Base-by-base conservation (phyloP, 1,284 basidiomycete genomes). In the Ceraceosorus guamensis region DNA sequence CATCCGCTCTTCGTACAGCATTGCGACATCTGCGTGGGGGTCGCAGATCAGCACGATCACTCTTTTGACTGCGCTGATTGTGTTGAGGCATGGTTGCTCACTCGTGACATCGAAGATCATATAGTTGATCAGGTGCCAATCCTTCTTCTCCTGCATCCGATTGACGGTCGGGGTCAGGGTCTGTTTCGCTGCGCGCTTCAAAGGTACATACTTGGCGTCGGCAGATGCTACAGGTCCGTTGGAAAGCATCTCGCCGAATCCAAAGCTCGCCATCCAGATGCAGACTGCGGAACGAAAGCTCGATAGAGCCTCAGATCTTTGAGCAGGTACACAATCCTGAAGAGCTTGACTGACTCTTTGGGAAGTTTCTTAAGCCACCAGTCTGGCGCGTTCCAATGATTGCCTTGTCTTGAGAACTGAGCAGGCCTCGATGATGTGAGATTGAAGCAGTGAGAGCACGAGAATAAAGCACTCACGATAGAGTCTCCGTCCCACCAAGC, bases 91-190 rank as follows among this genome's bases (percentile, higher is more conserved):
- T n/a, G n/a, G n/a, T n/a, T 41, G 37, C 1, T 76, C 59, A 6
- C 77, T 79, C 13, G 76, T 75, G 18, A 83, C 78, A 66, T 85
- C 84, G 62, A 85, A 85, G 46, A 84, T 79, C 81, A 84, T 51
- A 14, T 35, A 16, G 31, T 81, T 72, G 82, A 85, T n/a, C 79
- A 81, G 53, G 84, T 81, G 10, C 76, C 77, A 57, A 79, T 76
- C 83, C 83, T 84, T 54, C 81, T 83, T 79, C n/a, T 83, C 83
- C 37, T 80, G 78, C 37, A 33, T n/a, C n/a, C n/a, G n/a, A n/a
- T n/a, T n/a, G n/a, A n/a, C n/a, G n/a, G n/a, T n/a, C n/a, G n/a
- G n/a, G 49, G 8, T 6, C 37, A 37, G 11, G 18, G 8, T 49
- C 7, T 6, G 48, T 50, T 35, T 32, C 18, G 13, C 11, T 13